A percentile compares a stretch with the other conserved stretches of the same genome.
These are phyloP conservation scores for Petunia axillaris DNA, from an alignment of 257 asterid genomes.

Conservation along the genomic window DNA sequence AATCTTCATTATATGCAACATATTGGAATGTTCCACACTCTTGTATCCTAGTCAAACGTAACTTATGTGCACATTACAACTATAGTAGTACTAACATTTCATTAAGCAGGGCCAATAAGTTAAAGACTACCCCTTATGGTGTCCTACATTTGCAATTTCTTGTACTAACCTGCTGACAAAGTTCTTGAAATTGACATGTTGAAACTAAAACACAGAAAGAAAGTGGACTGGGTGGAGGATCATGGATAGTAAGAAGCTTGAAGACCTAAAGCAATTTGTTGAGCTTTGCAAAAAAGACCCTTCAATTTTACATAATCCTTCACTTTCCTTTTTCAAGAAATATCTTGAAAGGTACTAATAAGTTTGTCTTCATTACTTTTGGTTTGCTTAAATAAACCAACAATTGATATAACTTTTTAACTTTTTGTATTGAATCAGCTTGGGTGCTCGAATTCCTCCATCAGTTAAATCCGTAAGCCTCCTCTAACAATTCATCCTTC, in stretches of 20 bases:
- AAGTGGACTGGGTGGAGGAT: background rate
- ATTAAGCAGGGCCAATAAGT: too few species aligned
- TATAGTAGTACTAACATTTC: too few species aligned
- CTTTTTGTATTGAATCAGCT: constrained; percentile 33
- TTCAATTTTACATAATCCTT: constrained; percentile 46
- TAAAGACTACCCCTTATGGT: too few species aligned
- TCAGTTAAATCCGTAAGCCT: constrained; percentile 50
- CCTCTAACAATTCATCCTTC: background rate
- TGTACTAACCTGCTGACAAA: background rate
- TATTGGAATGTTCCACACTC: too few species aligned
- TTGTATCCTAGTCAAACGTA: too few species aligned
- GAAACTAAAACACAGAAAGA: background rate
- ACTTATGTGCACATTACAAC: too few species aligned
- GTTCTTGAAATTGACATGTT: background rate
- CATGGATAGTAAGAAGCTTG: constrained; percentile 52
- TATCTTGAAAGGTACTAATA: constrained; percentile 60
- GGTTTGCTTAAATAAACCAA: background rate
- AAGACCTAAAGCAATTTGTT: constrained; percentile 54
- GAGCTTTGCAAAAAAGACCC: constrained; percentile 54
- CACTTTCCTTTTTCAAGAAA: constrained; percentile 60
- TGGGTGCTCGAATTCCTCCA: constrained; percentile 64
- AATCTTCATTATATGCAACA: too few species aligned
- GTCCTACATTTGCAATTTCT: too few species aligned
- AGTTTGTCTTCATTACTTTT: background rate
- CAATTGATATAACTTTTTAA: background rate